A percentile compares a stretch with the other conserved stretches of the same genome.
Conservation (phyloP, 1,284 basidiomycete genomes). For the Pholiota adiposa region DNA sequence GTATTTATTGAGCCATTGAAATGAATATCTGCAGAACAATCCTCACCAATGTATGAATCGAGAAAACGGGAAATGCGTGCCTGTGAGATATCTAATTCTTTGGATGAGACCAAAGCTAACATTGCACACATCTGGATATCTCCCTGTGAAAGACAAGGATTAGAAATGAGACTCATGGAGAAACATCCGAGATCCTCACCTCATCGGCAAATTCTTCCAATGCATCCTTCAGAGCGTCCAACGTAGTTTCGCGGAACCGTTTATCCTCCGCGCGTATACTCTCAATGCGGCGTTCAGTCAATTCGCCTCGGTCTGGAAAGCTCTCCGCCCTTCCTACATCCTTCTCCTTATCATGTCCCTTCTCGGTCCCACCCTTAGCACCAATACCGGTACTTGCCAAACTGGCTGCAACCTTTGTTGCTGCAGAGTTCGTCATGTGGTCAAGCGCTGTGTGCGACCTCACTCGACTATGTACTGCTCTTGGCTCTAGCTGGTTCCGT, state of each 20-base stretch:
- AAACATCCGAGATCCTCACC: slow-evolving; percentile 37
- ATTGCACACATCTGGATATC: slow-evolving; percentile 79
- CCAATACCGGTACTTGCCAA: neutral
- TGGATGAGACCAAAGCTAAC: slow-evolving; percentile 59
- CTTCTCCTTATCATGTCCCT: neutral
- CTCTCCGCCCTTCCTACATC: slow-evolving; percentile 14
- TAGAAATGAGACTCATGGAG: neutral
- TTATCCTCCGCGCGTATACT: slow-evolving; percentile 56
- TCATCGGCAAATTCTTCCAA: slow-evolving; percentile 67
- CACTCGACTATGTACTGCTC: slow-evolving; percentile 22
- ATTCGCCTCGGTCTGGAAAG: slow-evolving; percentile 20
- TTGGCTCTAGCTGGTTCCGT: slow-evolving; percentile 10
- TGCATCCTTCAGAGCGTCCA: slow-evolving; percentile 57
- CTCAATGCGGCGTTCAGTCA: slow-evolving; percentile 43
- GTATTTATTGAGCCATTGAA: neutral
- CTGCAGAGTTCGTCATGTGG: slow-evolving; percentile 7
- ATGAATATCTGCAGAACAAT: neutral
- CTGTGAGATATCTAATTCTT: slow-evolving; percentile 54
- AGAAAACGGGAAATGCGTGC: slow-evolving; percentile 56
- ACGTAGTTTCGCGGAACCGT: slow-evolving; percentile 54
- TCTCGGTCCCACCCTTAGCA: neutral
- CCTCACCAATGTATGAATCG: slow-evolving; percentile 72
- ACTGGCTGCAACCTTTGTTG: neutral
- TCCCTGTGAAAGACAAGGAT: slow-evolving; percentile 49
- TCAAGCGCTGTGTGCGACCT: slow-evolving; percentile 23